Base-by-base conservation (phyloP, 371 early-diverging fungal genomes). In the Mucor irregularis region DNA sequence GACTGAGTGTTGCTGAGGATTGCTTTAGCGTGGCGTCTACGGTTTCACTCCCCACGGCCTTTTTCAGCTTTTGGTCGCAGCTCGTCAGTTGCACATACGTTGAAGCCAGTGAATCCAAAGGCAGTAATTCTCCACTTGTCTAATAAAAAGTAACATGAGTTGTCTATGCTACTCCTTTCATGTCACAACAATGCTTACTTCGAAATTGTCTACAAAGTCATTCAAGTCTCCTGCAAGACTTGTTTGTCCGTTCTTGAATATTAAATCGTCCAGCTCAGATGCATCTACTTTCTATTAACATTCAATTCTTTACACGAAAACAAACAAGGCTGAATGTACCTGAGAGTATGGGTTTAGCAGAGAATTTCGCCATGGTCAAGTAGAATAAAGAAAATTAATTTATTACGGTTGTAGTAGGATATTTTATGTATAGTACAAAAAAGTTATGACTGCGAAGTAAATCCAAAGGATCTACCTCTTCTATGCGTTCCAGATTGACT, bases 181-280 rank as follows among this genome's bases (percentile, higher is more conserved):
- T 10, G 4, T 24, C 21, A 13, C 25, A 7, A 21, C 14, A 7
- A 11, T 28, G n/a, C 28, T 5, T 45, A 44, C 59, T 16, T 63
- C 58, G 30, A 63, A 63, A 4, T 42, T 17, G 11, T 63, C 42
- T 28, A 56, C 53, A 49, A 63, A 63, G 13, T 28, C 24, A n/a
- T 42, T 29, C 13, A 58, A n/a, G 21, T 63, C 58, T 17, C 33
- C 9, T 7, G 31, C 6, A 2, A 63, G 31, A 4, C 16, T 28
- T 25, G 24, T 8, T 49, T 63, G 63, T 19, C 47, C 57, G 11
- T 63, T 17, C 11, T 58, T 33, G 46, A 63, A 63, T n/a, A 63
- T 7, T 3, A 58, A 40, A 1, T 58, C 19, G 31, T 63, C 48
- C 22, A 63, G 37, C 25, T 63, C 58, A 17, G 53, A 40, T 2